Evolutionary conservation across 352 stramenopile species (phyloP), one percentile per base, ranked within the genome.

Genomic region (Pythium graminicola): DNA sequence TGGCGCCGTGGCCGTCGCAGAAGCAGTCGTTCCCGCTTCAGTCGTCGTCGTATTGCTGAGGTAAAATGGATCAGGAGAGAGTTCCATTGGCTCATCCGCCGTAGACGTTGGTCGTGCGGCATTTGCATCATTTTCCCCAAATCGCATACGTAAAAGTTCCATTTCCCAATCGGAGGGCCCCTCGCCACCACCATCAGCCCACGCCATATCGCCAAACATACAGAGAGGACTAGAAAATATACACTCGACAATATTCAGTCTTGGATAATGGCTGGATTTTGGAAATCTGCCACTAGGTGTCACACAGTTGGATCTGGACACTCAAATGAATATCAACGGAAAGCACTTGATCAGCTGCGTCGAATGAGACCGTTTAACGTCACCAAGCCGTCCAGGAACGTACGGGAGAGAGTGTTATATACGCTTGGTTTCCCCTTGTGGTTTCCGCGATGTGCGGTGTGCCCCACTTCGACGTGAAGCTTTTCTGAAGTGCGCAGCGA

Each of bases 141-240:
- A 52, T 26, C 47, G 55, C 55, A 57, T 57, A 23, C 44, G 57
- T 35, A 59, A 26, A 16, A 64, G 50, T 44, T 64, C 57, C 13
- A 64, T 32, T 38, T 64, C 49, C 57, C 57, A 64, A 24, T 54
- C 45, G 19, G 54, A 40, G 10, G 52, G 27, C 31, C 27, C 36
- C n/a, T n/a, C 46, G 36, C 45, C 54, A 11, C 6, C 26, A 22
- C 39, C 44, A 23, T 64, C 57, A 22, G 50, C 35, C 57, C 57
- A 64, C 19, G 57, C 57, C 57, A 64, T 64, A 22, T 57, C 56
- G 48, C 54, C 56, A 53, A 63, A 63, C 56, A 63, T 63, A 26
- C 17, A 27, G 19, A 20, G 6, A 46, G 11, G 2, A 44, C 38
- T n/a, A n/a, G n/a, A n/a, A n/a, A n/a, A n/a, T n/a, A n/a, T n/a